Conservation (phyloP, 2,329 filamentous ascomycete genomes). For the Hypoxylon sp. region DNA sequence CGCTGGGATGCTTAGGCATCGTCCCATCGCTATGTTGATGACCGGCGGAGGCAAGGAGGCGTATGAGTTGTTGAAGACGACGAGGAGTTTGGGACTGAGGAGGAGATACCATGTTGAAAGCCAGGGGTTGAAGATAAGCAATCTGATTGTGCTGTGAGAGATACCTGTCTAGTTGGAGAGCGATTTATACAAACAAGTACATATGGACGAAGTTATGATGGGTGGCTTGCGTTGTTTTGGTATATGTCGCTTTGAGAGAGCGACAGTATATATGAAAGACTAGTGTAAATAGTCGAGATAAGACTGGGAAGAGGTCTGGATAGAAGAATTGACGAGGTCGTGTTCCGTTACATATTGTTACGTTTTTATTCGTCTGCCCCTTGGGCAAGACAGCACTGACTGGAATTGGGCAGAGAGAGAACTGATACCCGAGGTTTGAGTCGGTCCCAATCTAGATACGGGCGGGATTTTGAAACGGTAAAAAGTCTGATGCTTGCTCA, state of each 20-base stretch:
- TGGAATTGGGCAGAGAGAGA: not conserved
- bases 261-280: constrained; percentile 1
- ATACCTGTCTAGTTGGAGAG: not conserved
- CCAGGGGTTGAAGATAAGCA: constrained; percentile 82
- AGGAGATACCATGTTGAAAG: constrained; percentile 85
- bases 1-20: constrained; percentile 74
- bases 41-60: constrained; percentile 77
- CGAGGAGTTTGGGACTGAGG: constrained; percentile 79
- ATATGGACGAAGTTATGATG: constrained; percentile 17
- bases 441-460: too few species aligned
- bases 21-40: constrained; percentile 87
- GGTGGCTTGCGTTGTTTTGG: not conserved
- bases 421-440: not conserved
- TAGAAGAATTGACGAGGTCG: constrained; percentile 1
- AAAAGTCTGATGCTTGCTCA: too few species aligned
- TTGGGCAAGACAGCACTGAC: not conserved
- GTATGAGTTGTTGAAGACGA: constrained; percentile 72
- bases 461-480: too few species aligned
- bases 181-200: constrained; percentile 14
- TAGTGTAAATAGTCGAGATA: constrained; percentile 5
- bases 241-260: not conserved
- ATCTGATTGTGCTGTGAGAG: constrained; percentile 75
- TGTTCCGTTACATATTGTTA: not conserved
- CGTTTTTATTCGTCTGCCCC: not conserved
- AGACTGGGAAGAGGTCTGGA: not conserved